phyloP scores from a whole-genome alignment of 2,329 filamentous ascomycete genomes.

The Aspergillus sp. region DNA sequence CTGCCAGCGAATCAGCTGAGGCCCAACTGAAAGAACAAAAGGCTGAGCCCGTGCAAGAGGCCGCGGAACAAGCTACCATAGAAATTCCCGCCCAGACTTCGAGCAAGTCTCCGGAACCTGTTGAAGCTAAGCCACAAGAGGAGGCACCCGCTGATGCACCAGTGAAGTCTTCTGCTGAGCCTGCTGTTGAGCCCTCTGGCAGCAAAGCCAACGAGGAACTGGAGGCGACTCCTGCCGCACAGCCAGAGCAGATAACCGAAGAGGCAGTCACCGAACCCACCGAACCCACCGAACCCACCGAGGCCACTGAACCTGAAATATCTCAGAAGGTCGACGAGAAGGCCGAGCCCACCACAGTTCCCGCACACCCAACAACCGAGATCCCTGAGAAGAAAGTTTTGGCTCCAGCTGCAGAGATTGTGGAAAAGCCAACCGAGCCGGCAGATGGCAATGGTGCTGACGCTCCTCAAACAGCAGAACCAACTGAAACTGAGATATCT shows the following conservation, averaged over 20 bases:
- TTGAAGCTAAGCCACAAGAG: not conserved
- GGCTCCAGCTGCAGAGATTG: not conserved
- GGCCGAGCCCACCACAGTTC: conserved; percentile 9
- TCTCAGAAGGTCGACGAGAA: conserved; percentile 8
- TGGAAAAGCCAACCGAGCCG: not conserved
- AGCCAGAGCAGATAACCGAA: not conserved
- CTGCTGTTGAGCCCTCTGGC: not conserved
- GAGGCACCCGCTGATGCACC: not conserved
- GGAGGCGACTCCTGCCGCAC: not conserved
- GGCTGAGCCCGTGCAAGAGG: conserved; percentile 1
- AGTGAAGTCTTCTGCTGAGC: conserved; percentile 8
- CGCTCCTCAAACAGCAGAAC: not conserved
- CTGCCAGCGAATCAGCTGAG: conserved; percentile 4
- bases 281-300: no score
- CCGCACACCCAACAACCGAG: conserved; percentile 1
- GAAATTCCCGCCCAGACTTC: not conserved
- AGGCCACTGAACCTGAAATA: not conserved
- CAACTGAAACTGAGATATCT: conserved; percentile 5
- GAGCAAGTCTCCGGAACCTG: not conserved
- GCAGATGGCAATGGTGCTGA: not conserved
- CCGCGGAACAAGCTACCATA: not conserved
- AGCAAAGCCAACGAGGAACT: not conserved
- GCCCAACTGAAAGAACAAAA: not conserved
- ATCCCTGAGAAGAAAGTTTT: not conserved
- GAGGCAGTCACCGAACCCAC: not conserved